Percentiles rank a stretch among this genome's conserved stretches.
These are phyloP conservation scores for Melanomma pulvis-pyrius DNA, from an alignment of 495 filamentous ascomycete species.

Conservation along the genomic window DNA sequence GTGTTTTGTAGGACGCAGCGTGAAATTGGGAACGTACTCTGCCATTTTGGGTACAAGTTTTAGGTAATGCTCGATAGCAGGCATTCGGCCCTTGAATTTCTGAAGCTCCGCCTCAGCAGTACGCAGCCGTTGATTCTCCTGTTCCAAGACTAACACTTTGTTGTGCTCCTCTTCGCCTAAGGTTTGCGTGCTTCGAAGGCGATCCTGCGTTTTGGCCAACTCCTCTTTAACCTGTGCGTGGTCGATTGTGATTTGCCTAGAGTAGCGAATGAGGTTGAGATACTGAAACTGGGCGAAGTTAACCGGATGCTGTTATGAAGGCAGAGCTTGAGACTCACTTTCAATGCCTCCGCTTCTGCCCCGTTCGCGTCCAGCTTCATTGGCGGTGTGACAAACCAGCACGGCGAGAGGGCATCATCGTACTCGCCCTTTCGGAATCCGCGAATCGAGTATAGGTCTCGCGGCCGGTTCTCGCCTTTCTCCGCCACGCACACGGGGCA, in stretches of 20 bases:
- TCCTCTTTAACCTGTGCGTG: background rate
- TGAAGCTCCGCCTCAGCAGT: constrained; percentile 33
- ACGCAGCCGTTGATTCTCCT: constrained; percentile 29
- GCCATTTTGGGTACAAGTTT: constrained; percentile 35
- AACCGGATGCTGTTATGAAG: background rate
- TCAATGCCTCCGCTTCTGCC: constrained; percentile 45
- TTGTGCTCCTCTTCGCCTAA: constrained; percentile 25
- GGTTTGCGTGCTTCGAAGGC: constrained; percentile 7
- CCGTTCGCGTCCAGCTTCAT: constrained; percentile 39
- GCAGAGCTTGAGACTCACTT: constrained; percentile 35
- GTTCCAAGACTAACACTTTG: constrained; percentile 32
- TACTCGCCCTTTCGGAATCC: constrained; percentile 44
- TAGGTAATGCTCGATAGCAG: constrained; percentile 42
- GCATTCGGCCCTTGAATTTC: constrained; percentile 38
- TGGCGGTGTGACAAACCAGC: constrained; percentile 47
- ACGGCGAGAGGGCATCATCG: constrained; percentile 46
- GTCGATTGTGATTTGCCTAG: constrained; percentile 11
- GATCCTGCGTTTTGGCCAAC: constrained; percentile 2
- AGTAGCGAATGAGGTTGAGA: constrained; percentile 43
- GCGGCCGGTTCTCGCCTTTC: constrained; percentile 40
- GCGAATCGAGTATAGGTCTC: constrained; percentile 48
- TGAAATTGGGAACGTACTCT: constrained; percentile 30
- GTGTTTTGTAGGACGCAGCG: background rate
- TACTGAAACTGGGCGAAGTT: constrained; percentile 48
- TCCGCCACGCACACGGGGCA: constrained; percentile 49